phyloP scores from a whole-genome alignment of 306 rosid species.

The Hylodesmum podocarpum region DNA sequence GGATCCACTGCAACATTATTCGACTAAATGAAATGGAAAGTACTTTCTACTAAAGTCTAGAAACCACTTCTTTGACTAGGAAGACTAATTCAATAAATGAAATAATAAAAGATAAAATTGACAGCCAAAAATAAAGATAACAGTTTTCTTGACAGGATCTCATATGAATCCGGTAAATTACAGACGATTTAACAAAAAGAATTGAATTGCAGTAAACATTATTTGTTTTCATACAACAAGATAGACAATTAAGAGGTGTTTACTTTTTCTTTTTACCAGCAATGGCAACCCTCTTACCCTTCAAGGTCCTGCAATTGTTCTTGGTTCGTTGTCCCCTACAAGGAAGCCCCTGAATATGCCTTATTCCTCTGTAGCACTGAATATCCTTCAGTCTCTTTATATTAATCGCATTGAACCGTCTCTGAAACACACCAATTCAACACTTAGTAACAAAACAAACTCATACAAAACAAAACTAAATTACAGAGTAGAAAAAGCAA shows the following conservation, averaged over 20 bases:
- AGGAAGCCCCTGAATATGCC: conserved; percentile 91
- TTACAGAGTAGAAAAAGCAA: neutral
- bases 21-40: no score
- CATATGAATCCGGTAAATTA: conserved; percentile 18
- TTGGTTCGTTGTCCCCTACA: conserved; percentile 95
- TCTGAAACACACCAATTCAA: conserved; percentile 44
- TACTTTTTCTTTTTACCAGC: conserved; percentile 83
- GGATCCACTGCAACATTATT: no score
- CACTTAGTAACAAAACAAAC: neutral
- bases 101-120: no score
- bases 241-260: neutral
- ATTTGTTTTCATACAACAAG: neutral
- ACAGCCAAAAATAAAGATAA: no score
- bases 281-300: conserved; percentile 87
- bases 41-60: no score
- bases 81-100: no score
- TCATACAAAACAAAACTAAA: neutral
- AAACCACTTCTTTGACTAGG: no score
- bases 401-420: conserved; percentile 78
- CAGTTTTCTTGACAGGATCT: no score
- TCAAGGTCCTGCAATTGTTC: conserved; percentile 91
- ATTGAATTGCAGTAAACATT: neutral
- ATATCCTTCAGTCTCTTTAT: conserved; percentile 92
- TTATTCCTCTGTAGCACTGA: conserved; percentile 88
- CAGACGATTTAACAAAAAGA: conserved; percentile 19